Conservation (phyloP, 2,329 filamentous ascomycete genomes). For the Penicillium sclerotigenum region DNA sequence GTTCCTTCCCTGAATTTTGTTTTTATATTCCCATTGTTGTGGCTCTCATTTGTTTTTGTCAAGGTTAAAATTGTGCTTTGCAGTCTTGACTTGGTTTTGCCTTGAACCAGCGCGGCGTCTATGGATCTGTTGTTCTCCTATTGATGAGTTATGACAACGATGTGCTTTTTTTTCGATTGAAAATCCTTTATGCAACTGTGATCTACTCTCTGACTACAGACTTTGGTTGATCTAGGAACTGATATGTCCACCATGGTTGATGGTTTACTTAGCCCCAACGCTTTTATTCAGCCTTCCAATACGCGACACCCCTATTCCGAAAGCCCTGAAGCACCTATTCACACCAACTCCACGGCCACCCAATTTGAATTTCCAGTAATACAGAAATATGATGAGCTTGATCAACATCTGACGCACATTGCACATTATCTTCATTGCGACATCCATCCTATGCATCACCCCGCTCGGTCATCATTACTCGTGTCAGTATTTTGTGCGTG, state of each 20-base stretch:
- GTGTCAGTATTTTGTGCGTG: not conserved
- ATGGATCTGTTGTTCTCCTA: not conserved
- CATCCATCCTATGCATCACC: not conserved
- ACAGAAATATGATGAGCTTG: not conserved
- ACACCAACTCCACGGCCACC: not conserved
- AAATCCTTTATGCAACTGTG: not conserved
- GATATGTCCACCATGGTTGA: not conserved
- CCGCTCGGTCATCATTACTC: not conserved
- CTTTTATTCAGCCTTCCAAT: not conserved
- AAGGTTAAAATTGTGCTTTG: not conserved
- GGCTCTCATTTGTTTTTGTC: not conserved
- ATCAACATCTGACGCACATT: not conserved
- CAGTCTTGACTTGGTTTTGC: not conserved
- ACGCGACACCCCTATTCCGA: not conserved
- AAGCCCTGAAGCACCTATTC: not conserved
- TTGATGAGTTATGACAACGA: slow-evolving; percentile 3
- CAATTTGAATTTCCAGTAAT: not conserved
- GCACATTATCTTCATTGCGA: no score
- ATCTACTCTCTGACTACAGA: slow-evolving; percentile 1
- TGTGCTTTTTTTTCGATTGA: not conserved
- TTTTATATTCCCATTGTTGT: not conserved
- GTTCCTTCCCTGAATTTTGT: not conserved
- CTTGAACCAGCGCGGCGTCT: not conserved
- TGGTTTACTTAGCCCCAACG: not conserved
- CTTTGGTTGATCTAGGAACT: slow-evolving; percentile 1